phyloP scores from a whole-genome alignment of 129 eudicot species.

The Flaveria robusta region DNA sequence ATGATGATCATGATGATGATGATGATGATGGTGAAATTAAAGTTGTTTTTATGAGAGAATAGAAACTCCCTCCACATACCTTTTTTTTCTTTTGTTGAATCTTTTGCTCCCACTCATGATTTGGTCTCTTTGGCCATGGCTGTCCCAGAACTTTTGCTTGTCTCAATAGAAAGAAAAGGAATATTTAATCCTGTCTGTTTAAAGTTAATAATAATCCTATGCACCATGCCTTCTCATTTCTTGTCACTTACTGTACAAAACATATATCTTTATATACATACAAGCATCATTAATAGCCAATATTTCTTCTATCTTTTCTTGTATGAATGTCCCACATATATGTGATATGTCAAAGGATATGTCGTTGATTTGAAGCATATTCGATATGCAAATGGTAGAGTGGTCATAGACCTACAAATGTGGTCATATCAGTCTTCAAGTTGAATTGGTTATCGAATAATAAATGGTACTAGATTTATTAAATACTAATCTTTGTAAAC shows the following conservation, averaged over 20 bases:
- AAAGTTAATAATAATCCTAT: conserved; percentile 32
- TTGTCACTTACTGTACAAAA: conserved; percentile 15
- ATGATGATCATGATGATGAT: conserved; percentile 26
- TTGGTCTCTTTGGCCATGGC: conserved; percentile 44
- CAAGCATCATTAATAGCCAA: conserved; percentile 20
- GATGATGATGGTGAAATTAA: conserved; percentile 11
- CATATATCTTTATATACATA: not conserved
- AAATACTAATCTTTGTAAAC: not conserved
- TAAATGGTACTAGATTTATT: not conserved
- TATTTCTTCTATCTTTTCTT: conserved; percentile 20
- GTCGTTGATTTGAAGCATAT: conserved; percentile 6
- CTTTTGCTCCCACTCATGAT: conserved; percentile 41
- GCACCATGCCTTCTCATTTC: conserved; percentile 31
- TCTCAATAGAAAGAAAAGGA: conserved; percentile 44
- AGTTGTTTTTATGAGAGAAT: conserved; percentile 34
- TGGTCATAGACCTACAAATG: conserved; percentile 20
- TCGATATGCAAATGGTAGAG: not conserved
- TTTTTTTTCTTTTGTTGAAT: conserved; percentile 33
- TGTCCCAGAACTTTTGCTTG: conserved; percentile 35
- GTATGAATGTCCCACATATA: conserved; percentile 25
- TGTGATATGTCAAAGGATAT: conserved; percentile 11
- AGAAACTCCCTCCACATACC: conserved; percentile 25
- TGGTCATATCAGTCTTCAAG: conserved; percentile 5
- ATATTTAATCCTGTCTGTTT: conserved; percentile 41
- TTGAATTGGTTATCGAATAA: not conserved